Conservation (phyloP, 2,329 filamentous ascomycete species). For the Fulvia fulva region DNA sequence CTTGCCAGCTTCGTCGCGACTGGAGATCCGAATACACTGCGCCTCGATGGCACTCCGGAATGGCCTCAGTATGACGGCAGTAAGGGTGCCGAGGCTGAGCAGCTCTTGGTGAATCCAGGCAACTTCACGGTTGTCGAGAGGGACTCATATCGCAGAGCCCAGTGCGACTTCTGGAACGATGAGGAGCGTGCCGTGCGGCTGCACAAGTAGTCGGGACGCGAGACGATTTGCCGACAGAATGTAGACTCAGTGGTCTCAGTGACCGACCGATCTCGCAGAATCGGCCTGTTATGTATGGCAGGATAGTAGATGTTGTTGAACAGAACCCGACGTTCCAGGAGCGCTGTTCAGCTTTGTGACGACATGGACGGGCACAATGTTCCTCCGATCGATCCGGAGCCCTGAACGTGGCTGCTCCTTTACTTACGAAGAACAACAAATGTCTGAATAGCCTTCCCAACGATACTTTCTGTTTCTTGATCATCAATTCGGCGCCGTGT, state of each 20-base stretch:
- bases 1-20: slow-evolving; percentile 36
- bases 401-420: too few species aligned
- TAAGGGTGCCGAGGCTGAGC: slow-evolving; percentile 13
- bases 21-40: slow-evolving; percentile 34
- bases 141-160: slow-evolving; percentile 9
- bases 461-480: too few species aligned
- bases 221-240: not conserved
- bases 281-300: too few species aligned
- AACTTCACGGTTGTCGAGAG: slow-evolving; percentile 13
- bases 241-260: too few species aligned
- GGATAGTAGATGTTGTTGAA: too few species aligned
- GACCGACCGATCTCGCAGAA: too few species aligned
- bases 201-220: not conserved
- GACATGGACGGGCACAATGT: not conserved
- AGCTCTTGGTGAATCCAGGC: slow-evolving; percentile 12
- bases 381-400: not conserved
- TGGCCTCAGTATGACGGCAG: slow-evolving; percentile 31
- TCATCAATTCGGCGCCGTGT: too few species aligned
- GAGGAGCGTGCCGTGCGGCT: slow-evolving; percentile 10
- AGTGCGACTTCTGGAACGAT: slow-evolving; percentile 16
- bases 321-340: too few species aligned
- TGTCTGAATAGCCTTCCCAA: too few species aligned
- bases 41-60: slow-evolving; percentile 18
- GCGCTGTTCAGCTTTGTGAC: not conserved
- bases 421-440: too few species aligned